Conservation (phyloP, 306 rosid genomes). For the Boehmeria nivea region DNA sequence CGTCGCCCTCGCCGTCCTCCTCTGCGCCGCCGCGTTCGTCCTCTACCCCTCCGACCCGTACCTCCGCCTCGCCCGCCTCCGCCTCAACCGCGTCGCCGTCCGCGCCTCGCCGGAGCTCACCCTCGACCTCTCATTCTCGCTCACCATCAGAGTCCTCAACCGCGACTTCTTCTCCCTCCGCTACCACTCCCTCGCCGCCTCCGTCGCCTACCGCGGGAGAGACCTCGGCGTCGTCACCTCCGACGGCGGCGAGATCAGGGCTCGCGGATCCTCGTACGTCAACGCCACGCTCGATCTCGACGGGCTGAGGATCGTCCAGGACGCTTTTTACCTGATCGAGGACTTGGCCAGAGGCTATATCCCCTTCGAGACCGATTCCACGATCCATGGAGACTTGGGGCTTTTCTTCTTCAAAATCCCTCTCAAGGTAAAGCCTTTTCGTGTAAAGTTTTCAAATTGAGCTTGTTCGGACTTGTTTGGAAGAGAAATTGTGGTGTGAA, state of each 20-base stretch:
- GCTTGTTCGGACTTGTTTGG: background rate
- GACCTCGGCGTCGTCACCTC: constrained; percentile 53
- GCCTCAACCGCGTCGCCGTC: constrained; percentile 46
- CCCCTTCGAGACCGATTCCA: constrained; percentile 65
- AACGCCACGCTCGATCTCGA: constrained; percentile 56
- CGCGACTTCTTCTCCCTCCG: constrained; percentile 61
- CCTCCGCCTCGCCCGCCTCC: constrained; percentile 45
- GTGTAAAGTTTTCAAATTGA: background rate
- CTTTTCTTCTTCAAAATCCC: constrained; percentile 58
- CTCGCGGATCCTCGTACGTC: constrained; percentile 59
- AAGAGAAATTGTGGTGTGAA: too few species aligned
- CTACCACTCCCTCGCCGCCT: constrained; percentile 44
- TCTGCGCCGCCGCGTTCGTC: constrained; percentile 36
- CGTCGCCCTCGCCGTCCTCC: constrained; percentile 27
- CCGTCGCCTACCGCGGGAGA: constrained; percentile 73
- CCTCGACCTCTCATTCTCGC: constrained; percentile 64
- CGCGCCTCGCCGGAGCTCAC: constrained; percentile 33
- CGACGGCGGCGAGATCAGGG: constrained; percentile 46
- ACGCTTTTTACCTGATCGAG: constrained; percentile 62
- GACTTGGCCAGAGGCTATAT: constrained; percentile 69
- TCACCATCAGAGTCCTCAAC: constrained; percentile 51
- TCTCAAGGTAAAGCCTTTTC: constrained; percentile 42
- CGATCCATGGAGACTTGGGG: constrained; percentile 58
- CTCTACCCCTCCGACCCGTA: constrained; percentile 71
- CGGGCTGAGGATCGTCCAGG: constrained; percentile 63